A percentile compares a stretch with the other conserved stretches of the same genome.
Conservation (phyloP, 202 grass and related monocot species). For the Panicum virgatum region DNA sequence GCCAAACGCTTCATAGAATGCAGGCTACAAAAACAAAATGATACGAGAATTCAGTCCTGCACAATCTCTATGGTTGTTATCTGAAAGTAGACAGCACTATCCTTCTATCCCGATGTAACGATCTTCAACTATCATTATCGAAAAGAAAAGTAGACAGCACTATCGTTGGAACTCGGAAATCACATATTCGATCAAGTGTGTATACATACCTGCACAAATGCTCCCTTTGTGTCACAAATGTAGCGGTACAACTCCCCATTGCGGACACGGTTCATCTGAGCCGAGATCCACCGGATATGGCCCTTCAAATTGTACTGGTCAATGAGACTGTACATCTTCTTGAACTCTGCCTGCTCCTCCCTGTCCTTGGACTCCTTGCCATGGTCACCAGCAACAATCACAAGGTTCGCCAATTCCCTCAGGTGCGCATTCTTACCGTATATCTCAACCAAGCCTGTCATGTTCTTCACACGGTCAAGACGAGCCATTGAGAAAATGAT, state of each 20-base stretch:
- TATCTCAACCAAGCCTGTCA: constrained; percentile 91
- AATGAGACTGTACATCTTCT: constrained; percentile 85
- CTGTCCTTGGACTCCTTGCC: constrained; percentile 94
- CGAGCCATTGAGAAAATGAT: constrained; percentile 97
- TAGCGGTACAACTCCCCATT: constrained; percentile 86
- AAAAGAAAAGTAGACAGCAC: background rate
- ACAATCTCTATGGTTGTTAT: background rate
- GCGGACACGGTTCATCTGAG: constrained; percentile 90
- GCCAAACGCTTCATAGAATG: constrained; percentile 87
- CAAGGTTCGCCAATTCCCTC: constrained; percentile 86
- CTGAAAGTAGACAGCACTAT: background rate
- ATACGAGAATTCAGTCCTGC: background rate
- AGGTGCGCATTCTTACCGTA: constrained; percentile 74
- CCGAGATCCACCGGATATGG: constrained; percentile 94
- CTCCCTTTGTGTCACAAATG: constrained; percentile 89
- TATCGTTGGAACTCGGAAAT: background rate
- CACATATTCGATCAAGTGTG: background rate
- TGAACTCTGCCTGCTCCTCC: constrained; percentile 87
- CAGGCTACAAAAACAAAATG: constrained; percentile 53
- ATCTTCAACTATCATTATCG: too few relatives aligned
- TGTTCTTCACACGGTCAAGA: constrained; percentile 90
- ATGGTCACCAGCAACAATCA: constrained; percentile 87
- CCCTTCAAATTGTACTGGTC: constrained; percentile 86
- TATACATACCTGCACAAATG: constrained; percentile 71
- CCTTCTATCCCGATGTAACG: too few relatives aligned